Evolutionary conservation across 495 filamentous ascomycete genomes (phyloP), one percentile per base, ranked within the genome.

Genomic region (Aspergillus ostianus): DNA sequence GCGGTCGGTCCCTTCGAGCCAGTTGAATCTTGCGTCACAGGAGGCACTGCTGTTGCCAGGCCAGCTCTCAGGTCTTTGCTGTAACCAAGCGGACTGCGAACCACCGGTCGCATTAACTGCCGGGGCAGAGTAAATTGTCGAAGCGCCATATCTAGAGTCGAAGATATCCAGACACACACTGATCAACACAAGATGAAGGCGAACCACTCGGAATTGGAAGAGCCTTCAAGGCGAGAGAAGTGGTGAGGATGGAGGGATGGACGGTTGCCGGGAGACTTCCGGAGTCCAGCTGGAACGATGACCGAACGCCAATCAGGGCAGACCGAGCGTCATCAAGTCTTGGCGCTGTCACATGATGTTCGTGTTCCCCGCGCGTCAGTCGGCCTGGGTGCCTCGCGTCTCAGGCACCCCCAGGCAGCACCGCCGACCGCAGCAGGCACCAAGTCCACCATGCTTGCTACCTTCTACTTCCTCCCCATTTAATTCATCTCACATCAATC

Each of bases 1-100:
- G 95, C 95, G 0, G 95, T 99, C 6, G 86, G 86, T 1, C 86
- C 86, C 69, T 86, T 84, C 0, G 84, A 80, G 15, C 83, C 76
- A 2, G 79, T 80, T 3, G 76, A 68, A 83, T 88, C 79, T 67
- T 92, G 89, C 5, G 87, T 90, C 5, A 91, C 89, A 4, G 92
- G 90, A 4, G 88, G 89, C 0, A 82, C 82, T 27, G 85, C 81
- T 29, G 86, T 91, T 19, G 90, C 89, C 53, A 91, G 67, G n/a
- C 69, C 67, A 12, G 53, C 49, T 64, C 67, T 64, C 41, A 65
- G 71, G 46, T 67, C 54, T 27, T 57, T 51, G 41, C 77, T 62
- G 47, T 57, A 67, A 59, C 59, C 64, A 49, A 73, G 36, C 7
- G 58, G 69, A 44, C 59, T 64, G 53, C 64, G 64, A 57, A 65